Conservation (phyloP, 371 early-diverging fungal genomes). For the Encephalitozoon hellem region DNA sequence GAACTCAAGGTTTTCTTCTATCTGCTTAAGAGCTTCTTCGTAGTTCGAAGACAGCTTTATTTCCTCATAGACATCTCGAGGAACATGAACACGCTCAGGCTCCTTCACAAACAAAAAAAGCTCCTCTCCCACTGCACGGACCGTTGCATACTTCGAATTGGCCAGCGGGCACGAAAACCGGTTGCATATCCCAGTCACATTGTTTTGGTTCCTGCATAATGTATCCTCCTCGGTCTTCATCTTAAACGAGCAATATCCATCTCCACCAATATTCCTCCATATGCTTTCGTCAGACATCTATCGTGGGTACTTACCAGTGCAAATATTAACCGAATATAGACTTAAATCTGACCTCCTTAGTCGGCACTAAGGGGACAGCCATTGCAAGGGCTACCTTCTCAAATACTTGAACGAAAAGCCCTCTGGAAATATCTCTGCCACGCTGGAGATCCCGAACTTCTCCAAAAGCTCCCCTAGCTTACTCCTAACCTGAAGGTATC, state of each 20-base stretch:
- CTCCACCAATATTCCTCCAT: slow-evolving; percentile 58
- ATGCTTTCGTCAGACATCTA: slow-evolving; percentile 55
- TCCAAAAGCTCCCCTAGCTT: not conserved
- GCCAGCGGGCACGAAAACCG: slow-evolving; percentile 91
- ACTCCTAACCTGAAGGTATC: not conserved
- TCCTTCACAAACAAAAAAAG: slow-evolving; percentile 69
- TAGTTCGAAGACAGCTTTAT: slow-evolving; percentile 81
- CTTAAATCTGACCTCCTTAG: not conserved
- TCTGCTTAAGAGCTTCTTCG: slow-evolving; percentile 75
- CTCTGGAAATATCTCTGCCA: slow-evolving; percentile 1
- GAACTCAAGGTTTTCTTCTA: slow-evolving; percentile 78
- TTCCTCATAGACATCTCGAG: slow-evolving; percentile 84
- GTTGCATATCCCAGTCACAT: slow-evolving; percentile 92
- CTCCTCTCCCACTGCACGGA: slow-evolving; percentile 74
- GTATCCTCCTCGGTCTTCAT: slow-evolving; percentile 69
- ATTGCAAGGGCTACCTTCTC: not conserved
- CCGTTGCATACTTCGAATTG: slow-evolving; percentile 91
- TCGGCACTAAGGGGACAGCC: not conserved
- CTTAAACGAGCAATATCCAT: slow-evolving; percentile 53
- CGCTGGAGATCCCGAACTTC: not conserved
- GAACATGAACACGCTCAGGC: slow-evolving; percentile 86
- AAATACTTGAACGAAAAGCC: slow-evolving; percentile 3
- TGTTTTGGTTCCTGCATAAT: slow-evolving; percentile 89
- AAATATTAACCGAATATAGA: slow-evolving; percentile 1
- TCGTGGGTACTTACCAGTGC: not conserved